These are phyloP conservation scores for Scheffersomyces titani DNA, from an alignment of 1,139 yeast genomes.

Conservation along the genomic window DNA sequence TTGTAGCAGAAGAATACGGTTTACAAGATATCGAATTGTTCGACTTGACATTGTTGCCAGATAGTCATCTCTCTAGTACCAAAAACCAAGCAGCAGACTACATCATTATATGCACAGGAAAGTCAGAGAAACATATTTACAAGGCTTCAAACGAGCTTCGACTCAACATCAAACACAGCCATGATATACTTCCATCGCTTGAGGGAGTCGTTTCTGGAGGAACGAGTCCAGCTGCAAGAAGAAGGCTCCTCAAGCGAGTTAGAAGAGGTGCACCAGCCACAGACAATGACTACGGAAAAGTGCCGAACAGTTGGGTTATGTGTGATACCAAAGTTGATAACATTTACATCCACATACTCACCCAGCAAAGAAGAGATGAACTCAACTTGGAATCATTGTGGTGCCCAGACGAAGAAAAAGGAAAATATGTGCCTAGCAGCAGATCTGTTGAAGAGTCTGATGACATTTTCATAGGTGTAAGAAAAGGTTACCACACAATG, in stretches of 20 bases:
- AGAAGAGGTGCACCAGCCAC: conserved; percentile 56
- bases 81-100: conserved; percentile 40
- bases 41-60: conserved; percentile 41
- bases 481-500: conserved; percentile 41
- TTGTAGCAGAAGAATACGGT: conserved; percentile 63
- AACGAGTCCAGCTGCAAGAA: conserved; percentile 56
- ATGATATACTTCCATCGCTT: conserved; percentile 45
- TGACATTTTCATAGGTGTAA: conserved; percentile 50
- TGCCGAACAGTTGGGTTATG: conserved; percentile 78
- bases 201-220: conserved; percentile 76
- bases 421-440: conserved; percentile 21
- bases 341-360: conserved; percentile 69
- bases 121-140: conserved; percentile 72
- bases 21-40: conserved; percentile 59
- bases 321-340: conserved; percentile 66
- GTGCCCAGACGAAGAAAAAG: conserved; percentile 48
- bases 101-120: conserved; percentile 75
- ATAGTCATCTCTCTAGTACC: conserved; percentile 41
- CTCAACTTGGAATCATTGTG: conserved; percentile 73
- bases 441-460: conserved; percentile 27
- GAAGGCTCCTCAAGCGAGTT: conserved; percentile 62
- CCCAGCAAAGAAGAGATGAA: conserved; percentile 64
- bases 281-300: conserved; percentile 56
- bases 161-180: conserved; percentile 34
- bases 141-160: conserved; percentile 66